phyloP scores from a whole-genome alignment of 1,139 yeast genomes.

The Yamadazyma sp. region DNA sequence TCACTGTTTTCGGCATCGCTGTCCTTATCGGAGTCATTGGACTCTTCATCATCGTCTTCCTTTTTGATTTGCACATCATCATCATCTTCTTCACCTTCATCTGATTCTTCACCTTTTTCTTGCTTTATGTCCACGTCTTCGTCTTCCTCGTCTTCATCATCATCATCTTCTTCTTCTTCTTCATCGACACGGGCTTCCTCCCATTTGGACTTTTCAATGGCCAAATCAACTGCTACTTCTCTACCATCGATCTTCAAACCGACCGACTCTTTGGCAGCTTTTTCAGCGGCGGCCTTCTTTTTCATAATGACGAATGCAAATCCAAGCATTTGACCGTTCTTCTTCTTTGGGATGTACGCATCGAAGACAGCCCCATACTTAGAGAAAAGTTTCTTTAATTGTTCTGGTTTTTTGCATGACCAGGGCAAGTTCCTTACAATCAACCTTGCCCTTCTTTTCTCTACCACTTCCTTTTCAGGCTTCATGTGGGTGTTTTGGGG shows the following conservation, averaged over 20 bases:
- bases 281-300: constrained; percentile 73
- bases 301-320: constrained; percentile 95
- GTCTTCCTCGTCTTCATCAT: constrained; percentile 26
- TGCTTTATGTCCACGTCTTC: constrained; percentile 26
- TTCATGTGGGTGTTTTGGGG: constrained; percentile 7
- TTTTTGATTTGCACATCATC: constrained; percentile 34
- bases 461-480: constrained; percentile 32
- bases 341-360: constrained; percentile 84
- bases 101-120: constrained; percentile 25
- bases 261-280: constrained; percentile 70
- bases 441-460: constrained; percentile 77
- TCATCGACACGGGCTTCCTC: constrained; percentile 41
- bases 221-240: constrained; percentile 92
- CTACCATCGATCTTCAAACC: constrained; percentile 87
- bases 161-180: constrained; percentile 38
- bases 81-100: constrained; percentile 36
- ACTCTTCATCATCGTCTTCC: constrained; percentile 24
- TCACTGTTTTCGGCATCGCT: too few relatives aligned
- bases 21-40: constrained; percentile 24
- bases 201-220: constrained; percentile 88
- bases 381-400: constrained; percentile 66
- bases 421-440: constrained; percentile 93
- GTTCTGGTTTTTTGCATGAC: constrained; percentile 82
- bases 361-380: constrained; percentile 87
- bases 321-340: constrained; percentile 89